Base-by-base conservation (phyloP, 2,329 filamentous ascomycete genomes). In the Penicillium italicum region DNA sequence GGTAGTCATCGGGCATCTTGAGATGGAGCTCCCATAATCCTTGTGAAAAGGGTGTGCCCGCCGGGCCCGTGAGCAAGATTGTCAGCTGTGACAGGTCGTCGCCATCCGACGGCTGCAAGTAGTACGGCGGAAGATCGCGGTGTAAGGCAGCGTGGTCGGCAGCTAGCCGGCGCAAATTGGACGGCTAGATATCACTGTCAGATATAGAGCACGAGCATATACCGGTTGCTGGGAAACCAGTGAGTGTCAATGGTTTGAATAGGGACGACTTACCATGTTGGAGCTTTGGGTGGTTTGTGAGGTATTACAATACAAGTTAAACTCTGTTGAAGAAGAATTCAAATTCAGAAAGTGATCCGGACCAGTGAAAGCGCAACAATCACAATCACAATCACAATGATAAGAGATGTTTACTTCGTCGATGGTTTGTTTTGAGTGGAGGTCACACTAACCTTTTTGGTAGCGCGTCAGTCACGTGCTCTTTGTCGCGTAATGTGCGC, bases 1-100 rank as follows among this genome's bases (percentile, higher is more conserved):
- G 74, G 62, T 85, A 85, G n/a, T 78, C 79, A 18, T 78, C 73
- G 0, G 84, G 84, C 33, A 86, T 84, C 43, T 80, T 78, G 44
- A 87, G 76, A 61, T 83, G 81, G 1, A 87, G 69, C 53, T 78
- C 80, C 81, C 82, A 87, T 20, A 86, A 70, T 26, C 84, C 84
- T 22, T 76, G 68, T 0, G 79, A 75, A 63, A 85, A 87, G 2
- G 84, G 83, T 34, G 84, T 86, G 42, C 82, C 82, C 31, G 78
- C 74, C 0, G 84, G 83, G 0, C 84, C 84, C 4, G 82, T 80
- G 53, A 87, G 77, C 30, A 85, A 76, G 44, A 85, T 73, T 26
- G 80, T 76, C 56, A 87, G 77, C 38, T 81, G 77, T 2, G 80
- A 84, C 8, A 87, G 74, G 59, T 85, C 82, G 58, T 84, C 81